A percentile compares a stretch with the other conserved stretches of the same genome.
These are phyloP conservation scores for Thielaviopsis musarum DNA, from an alignment of 2,329 filamentous ascomycete genomes.

Conservation along the genomic window DNA sequence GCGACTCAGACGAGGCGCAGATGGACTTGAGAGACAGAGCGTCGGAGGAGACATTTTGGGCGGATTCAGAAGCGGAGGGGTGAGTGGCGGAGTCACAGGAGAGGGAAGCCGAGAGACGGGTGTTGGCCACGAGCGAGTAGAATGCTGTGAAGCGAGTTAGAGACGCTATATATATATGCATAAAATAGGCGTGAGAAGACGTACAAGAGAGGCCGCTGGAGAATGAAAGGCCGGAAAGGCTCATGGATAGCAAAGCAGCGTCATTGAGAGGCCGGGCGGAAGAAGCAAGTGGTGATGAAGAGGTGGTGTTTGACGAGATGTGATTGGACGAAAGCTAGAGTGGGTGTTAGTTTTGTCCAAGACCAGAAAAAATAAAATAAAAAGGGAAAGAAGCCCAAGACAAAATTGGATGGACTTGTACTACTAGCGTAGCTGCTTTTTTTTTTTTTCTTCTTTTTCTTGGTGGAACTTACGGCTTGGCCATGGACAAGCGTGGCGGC, in stretches of 20 bases:
- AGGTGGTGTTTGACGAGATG: not conserved
- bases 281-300: not conserved
- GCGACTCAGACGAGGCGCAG: not conserved
- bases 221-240: not conserved
- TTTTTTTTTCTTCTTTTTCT: not conserved
- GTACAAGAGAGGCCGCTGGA: not conserved
- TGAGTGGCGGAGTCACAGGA: not conserved
- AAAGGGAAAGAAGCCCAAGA: not conserved
- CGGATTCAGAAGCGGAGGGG: not conserved
- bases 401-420: not conserved
- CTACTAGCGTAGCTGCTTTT: not conserved
- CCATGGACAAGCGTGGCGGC: not conserved
- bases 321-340: not conserved
- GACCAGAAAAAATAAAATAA: not conserved
- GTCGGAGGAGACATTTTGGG: not conserved
- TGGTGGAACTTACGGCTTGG: not conserved
- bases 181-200: not conserved
- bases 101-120: not conserved
- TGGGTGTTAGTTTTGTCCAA: not conserved
- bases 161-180: not conserved
- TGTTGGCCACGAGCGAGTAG: not conserved
- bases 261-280: not conserved
- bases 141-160: not conserved
- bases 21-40: not conserved
- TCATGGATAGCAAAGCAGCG: not conserved